phyloP scores from a whole-genome alignment of 2,329 filamentous ascomycete species.

The Sclerotinia glacialis region DNA sequence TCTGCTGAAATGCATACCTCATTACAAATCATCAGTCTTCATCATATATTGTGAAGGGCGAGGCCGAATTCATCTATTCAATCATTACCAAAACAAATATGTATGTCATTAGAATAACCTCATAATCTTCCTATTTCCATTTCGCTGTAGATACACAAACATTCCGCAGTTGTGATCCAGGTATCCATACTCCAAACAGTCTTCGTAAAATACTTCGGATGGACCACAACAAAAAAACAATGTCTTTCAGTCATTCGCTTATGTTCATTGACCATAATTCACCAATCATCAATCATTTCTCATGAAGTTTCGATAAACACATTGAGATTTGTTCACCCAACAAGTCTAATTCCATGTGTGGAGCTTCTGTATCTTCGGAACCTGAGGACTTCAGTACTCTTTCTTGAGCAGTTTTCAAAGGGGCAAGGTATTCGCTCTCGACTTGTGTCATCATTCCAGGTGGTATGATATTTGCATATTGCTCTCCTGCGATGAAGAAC shows the following conservation, averaged over 20 bases:
- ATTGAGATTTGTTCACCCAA: conserved; percentile 34
- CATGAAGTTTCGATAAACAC: conserved; percentile 27
- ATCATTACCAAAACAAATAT: background rate
- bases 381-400: conserved; percentile 27
- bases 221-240: background rate
- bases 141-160: background rate
- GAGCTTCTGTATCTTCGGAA: conserved; percentile 6
- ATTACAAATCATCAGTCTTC: background rate
- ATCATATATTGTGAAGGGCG: background rate
- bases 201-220: background rate
- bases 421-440: conserved; percentile 57
- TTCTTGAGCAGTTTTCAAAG: conserved; percentile 48
- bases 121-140: background rate
- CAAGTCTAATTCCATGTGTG: conserved; percentile 31
- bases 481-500: conserved; percentile 52
- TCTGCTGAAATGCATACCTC: background rate
- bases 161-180: background rate
- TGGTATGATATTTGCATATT: conserved; percentile 51
- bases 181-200: conserved; percentile 4
- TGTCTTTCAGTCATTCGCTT: background rate
- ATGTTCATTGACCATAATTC: conserved; percentile 1
- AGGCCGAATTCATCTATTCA: background rate
- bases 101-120: background rate
- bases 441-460: conserved; percentile 56
- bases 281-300: conserved; percentile 20